Base-by-base conservation (phyloP, 345 rosid species). In the Dipteronia sinensis region DNA sequence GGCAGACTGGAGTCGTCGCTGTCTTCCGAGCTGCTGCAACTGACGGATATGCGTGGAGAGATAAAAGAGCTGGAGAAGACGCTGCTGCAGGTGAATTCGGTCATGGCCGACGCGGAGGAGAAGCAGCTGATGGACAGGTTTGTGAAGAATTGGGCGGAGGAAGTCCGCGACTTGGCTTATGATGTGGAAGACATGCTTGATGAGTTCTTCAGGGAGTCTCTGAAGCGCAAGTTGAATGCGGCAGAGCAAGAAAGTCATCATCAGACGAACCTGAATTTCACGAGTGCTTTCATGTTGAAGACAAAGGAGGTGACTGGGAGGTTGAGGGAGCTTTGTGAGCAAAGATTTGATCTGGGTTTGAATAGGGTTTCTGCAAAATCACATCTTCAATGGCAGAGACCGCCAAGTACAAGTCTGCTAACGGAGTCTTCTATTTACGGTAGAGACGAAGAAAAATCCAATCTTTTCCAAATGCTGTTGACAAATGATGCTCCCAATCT, bases 161-260 rank as follows among this genome's bases (percentile, higher is more conserved):
- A 67, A 4, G 59, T 76, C 6, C 1, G 1, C 6, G 55, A 38
- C 25, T 68, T 76, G 38, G 56, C 75, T 25, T 77, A 69, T 25
- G 75, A 77, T 0, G 51, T 44, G 0, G 80, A 69, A 10, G 80
- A 77, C 23, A 7, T 59, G 17, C 69, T 69, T 2, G 75, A 77
- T 0, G 69, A 69, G 13, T 22, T 70, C 42, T 17, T 0, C n/a
- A n/a, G n/a, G 2, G 17, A 12, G 4, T 49, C 55, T 49, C 55
- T 49, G 17, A 2, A 49, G 55, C 55, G 15, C 55, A 49, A 49
- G 55, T 9, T 12, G 46, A 7, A 4, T 0, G 55, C 2, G 17
- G 55, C 3, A 49, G 55, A 49, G 4, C 55, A 49, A 15, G 55
- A 29, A 73, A 17, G 7, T 0, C 42, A 38, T 38, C 42, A 38